Base-by-base conservation (phyloP, 768 basidiomycete species). In the Pholiota microspora region DNA sequence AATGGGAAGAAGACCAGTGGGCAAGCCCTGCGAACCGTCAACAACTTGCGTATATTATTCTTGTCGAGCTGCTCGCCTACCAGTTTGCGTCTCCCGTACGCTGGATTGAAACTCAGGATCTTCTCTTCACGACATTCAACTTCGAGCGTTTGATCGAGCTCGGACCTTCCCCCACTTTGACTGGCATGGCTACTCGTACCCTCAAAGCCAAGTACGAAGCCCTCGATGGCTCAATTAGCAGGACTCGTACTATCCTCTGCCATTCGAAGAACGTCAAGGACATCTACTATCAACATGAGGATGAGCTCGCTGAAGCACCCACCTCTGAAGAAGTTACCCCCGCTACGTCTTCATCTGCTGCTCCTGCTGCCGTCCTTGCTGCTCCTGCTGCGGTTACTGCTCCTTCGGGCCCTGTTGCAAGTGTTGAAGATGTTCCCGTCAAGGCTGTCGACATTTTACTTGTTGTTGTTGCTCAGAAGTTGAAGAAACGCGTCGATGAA, bases 21-120 rank as follows among this genome's bases (percentile, higher is more conserved):
- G 90, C 76, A 23, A 77, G 81, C 23, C 65, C 77, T 8, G 88
- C 85, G 52, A 90, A 94, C 60, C 89, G 94, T 45, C 94, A 98
- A 71, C 88, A 91, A 64, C 82, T 99, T 45, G 94, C 97, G 0
- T 99, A 98, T 69, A 88, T 87, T 62, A 95, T 98, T 66, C 85
- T 99, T 54, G 94, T 98, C 58, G 97, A 99, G 68, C 83, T 98
- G 44, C 80, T 99, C 46, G 93, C 97, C 12, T 99, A 99, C 67
- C 97, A 99, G 69, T 98, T 96, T 63, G 95, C 96, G 0, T 98
- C 96, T 1, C 95, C 97, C 6, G 96, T 99, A 16, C 89, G 95
- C 47, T 99, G 97, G 97, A 99, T 99, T 64, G 92, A 98, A 75
- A 99, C 96, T 0, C 97, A 99, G 68, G 97, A 99, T 65, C 81